Conservation (phyloP, 192 early-diverging fungal species). For the Allomyces arbusculus region DNA sequence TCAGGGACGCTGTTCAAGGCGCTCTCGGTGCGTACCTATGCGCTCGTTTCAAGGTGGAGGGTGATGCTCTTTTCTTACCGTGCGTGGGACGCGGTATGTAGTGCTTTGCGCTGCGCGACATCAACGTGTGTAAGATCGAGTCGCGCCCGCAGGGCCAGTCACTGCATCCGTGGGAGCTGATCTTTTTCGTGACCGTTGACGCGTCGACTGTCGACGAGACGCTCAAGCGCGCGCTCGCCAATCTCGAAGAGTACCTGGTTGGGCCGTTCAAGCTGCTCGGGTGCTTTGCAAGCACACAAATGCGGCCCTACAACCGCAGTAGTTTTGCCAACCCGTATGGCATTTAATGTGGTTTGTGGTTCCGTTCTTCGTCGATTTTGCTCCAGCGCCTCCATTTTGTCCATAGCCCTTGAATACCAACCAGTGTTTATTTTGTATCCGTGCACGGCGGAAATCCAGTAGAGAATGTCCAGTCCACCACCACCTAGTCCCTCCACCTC, state of each 20-base stretch:
- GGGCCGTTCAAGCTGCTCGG: neutral
- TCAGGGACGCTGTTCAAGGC: constrained; percentile 5
- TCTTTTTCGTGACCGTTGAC: neutral
- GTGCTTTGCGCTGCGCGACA: constrained; percentile 7
- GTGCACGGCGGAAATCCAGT: too few relatives aligned
- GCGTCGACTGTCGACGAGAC: neutral
- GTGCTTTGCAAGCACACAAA: neutral
- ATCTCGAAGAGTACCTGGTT: neutral
- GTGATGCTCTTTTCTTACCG: too few relatives aligned
- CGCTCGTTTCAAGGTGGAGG: too few relatives aligned
- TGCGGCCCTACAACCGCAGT: too few relatives aligned
- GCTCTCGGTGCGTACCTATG: neutral
- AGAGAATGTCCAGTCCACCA: too few relatives aligned
- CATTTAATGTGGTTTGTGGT: too few relatives aligned
- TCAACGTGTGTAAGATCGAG: constrained; percentile 6
- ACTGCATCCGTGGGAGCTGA: neutral
- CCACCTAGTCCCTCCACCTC: too few relatives aligned
- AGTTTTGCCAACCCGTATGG: too few relatives aligned
- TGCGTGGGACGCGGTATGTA: neutral
- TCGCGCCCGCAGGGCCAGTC: neutral
- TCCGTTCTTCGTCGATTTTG: too few relatives aligned
- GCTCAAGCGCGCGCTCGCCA: neutral
- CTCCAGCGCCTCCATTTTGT: too few relatives aligned
- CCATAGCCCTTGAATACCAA: too few relatives aligned
- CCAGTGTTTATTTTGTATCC: too few relatives aligned